phyloP scores from a whole-genome alignment of 495 filamentous ascomycete species.

The Barbatosphaeria neglecta region DNA sequence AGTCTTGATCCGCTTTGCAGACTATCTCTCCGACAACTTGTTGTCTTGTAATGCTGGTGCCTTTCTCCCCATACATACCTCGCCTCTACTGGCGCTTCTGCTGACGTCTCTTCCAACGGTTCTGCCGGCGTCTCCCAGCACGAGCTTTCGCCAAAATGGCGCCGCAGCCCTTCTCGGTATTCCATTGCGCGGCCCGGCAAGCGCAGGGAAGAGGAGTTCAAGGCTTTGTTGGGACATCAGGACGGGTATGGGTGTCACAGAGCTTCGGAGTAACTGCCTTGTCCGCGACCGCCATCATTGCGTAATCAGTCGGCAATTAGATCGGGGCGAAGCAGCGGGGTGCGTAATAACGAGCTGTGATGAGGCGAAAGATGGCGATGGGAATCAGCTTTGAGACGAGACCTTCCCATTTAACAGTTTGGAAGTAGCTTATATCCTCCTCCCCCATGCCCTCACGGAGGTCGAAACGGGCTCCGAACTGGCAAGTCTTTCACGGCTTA shows the following conservation, averaged over 20 bases:
- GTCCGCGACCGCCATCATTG: constrained; percentile 15
- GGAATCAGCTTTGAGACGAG: constrained; percentile 4
- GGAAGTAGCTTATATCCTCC: constrained; percentile 14
- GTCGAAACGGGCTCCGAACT: constrained; percentile 2
- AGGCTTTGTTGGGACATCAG: constrained; percentile 8
- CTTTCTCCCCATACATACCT: not conserved
- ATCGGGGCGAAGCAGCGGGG: constrained; percentile 5
- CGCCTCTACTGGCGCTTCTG: not conserved
- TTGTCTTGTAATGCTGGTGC: constrained; percentile 7
- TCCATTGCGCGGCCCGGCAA: constrained; percentile 8
- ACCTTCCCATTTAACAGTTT: constrained; percentile 2
- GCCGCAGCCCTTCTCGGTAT: constrained; percentile 9
- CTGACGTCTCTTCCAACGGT: constrained; percentile 1
- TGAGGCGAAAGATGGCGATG: constrained; percentile 11
- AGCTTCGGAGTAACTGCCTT: constrained; percentile 12
- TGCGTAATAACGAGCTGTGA: constrained; percentile 3
- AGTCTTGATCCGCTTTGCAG: constrained; percentile 10
- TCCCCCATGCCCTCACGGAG: constrained; percentile 14
- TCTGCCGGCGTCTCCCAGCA: constrained; percentile 4
- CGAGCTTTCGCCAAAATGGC: constrained; percentile 11
- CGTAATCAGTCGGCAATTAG: constrained; percentile 12
- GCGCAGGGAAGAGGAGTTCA: constrained; percentile 6
- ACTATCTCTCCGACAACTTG: constrained; percentile 14
- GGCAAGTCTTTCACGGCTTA: too few relatives aligned
- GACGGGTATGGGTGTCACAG: constrained; percentile 3